A percentile compares a stretch with the other conserved stretches of the same genome.
Conservation (phyloP, 1,284 basidiomycete species). For the Coniferiporia weirii region DNA sequence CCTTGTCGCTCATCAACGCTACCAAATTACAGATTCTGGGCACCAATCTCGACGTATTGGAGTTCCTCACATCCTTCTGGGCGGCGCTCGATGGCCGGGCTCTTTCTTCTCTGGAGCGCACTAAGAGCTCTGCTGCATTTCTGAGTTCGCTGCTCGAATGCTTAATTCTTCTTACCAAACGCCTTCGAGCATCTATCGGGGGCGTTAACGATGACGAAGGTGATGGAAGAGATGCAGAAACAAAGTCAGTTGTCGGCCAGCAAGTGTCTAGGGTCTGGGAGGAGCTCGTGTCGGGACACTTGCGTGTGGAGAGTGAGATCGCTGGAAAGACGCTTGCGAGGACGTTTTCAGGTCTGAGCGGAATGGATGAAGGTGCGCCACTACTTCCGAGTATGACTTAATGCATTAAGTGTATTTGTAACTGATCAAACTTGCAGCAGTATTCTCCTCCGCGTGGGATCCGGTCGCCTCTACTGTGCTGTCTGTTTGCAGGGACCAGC, state of each 20-base stretch:
- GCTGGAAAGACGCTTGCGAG: conserved; percentile 43
- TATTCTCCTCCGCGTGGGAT: conserved; percentile 46
- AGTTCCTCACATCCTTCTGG: conserved; percentile 76
- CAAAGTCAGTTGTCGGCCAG: conserved; percentile 33
- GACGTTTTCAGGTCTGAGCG: conserved; percentile 38
- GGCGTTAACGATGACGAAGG: conserved; percentile 16
- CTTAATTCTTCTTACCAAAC: conserved; percentile 48
- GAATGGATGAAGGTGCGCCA: conserved; percentile 38
- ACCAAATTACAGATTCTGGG: conserved; percentile 11
- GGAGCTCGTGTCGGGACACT: conserved; percentile 34
- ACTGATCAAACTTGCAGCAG: conserved; percentile 23
- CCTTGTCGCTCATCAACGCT: background rate
- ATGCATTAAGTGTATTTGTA: background rate
- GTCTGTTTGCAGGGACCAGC: background rate
- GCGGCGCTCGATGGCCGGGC: conserved; percentile 64
- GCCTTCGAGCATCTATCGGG: conserved; percentile 28
- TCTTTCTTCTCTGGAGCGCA: conserved; percentile 48
- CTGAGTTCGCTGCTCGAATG: conserved; percentile 68
- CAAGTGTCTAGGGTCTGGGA: conserved; percentile 49
- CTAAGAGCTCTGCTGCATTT: conserved; percentile 54
- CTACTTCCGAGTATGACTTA: background rate
- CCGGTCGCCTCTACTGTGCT: conserved; percentile 25
- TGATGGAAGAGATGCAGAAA: conserved; percentile 15
- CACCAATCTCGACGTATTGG: conserved; percentile 27
- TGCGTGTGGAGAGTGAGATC: conserved; percentile 44